A percentile compares a stretch with the other conserved stretches of the same genome.
phyloP scores from a whole-genome alignment of 2,329 filamentous ascomycete genomes.

The Penicillium expansum region DNA sequence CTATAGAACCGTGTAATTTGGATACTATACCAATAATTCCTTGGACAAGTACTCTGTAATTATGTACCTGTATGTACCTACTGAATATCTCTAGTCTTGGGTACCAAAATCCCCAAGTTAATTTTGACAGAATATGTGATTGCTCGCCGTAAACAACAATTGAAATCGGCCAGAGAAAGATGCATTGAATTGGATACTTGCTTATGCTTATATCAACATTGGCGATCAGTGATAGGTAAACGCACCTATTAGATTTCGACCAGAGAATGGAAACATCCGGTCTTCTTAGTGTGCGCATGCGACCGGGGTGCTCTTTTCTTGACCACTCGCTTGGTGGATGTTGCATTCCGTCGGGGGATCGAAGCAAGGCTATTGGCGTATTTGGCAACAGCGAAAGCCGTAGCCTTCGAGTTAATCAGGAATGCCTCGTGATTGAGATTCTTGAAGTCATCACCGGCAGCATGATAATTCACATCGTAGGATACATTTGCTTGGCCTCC shows the following conservation, averaged over 20 bases:
- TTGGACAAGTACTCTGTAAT: neutral
- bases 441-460: constrained; percentile 50
- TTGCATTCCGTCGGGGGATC: constrained; percentile 18
- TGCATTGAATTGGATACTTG: neutral
- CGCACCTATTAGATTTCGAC: constrained; percentile 11
- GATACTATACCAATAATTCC: neutral
- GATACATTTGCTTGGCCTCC: constrained; percentile 65
- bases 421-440: constrained; percentile 49
- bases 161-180: neutral
- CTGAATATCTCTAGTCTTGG: neutral
- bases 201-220: neutral
- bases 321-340: neutral
- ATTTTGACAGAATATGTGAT: neutral
- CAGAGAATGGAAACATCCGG: constrained; percentile 24
- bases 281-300: constrained; percentile 18
- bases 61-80: neutral
- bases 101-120: neutral
- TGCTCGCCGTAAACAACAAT: neutral
- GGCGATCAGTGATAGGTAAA: neutral
- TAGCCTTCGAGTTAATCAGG: constrained; percentile 27
- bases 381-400: constrained; percentile 28
- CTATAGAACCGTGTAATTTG: neutral
- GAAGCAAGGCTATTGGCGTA: constrained; percentile 25
- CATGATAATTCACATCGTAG: constrained; percentile 59
- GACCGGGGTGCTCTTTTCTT: constrained; percentile 6